phyloP scores from a whole-genome alignment of 1,284 basidiomycete species.

The Leccinum solheimii region DNA sequence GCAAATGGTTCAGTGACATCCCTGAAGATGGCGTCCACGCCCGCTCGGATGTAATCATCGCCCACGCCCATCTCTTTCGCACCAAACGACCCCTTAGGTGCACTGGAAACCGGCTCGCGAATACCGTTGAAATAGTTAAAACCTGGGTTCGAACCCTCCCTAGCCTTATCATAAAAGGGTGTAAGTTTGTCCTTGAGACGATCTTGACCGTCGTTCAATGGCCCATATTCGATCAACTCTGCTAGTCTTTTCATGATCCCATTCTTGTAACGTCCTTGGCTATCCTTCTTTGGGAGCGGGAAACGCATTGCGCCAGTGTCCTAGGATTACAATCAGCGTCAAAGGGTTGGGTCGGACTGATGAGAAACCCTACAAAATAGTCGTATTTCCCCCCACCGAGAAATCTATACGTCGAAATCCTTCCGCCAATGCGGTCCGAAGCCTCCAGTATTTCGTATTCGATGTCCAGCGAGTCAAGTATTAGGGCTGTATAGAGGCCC shows the following conservation, averaged over 20 bases:
- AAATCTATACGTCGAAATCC: slow-evolving; percentile 38
- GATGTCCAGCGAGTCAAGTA: slow-evolving; percentile 36
- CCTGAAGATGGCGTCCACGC: slow-evolving; percentile 5
- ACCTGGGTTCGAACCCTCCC: slow-evolving; percentile 4
- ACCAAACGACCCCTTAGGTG: slow-evolving; percentile 4
- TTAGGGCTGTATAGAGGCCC: slow-evolving; percentile 39
- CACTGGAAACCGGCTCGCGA: slow-evolving; percentile 4
- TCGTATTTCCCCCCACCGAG: slow-evolving; percentile 11
- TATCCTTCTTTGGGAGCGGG: slow-evolving; percentile 19
- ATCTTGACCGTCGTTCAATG: slow-evolving; percentile 17
- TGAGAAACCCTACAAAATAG: slow-evolving; percentile 14
- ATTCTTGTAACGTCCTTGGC: slow-evolving; percentile 19
- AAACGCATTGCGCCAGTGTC: slow-evolving; percentile 37
- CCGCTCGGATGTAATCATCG: slow-evolving; percentile 13
- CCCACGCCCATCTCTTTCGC: slow-evolving; percentile 13
- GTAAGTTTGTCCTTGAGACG: slow-evolving; percentile 12
- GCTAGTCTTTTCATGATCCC: slow-evolving; percentile 34
- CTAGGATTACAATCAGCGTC: neutral
- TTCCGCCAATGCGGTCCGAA: slow-evolving; percentile 30
- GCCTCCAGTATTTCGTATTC: slow-evolving; percentile 38
- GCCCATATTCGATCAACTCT: slow-evolving; percentile 22
- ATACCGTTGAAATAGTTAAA: slow-evolving; percentile 19
- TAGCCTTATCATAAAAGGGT: slow-evolving; percentile 7
- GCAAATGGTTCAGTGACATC: slow-evolving; percentile 14
- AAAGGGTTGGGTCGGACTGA: neutral